Evolutionary conservation across 192 early-diverging fungal genomes (phyloP).

Genomic region (Mycoemilia scoparia): DNA sequence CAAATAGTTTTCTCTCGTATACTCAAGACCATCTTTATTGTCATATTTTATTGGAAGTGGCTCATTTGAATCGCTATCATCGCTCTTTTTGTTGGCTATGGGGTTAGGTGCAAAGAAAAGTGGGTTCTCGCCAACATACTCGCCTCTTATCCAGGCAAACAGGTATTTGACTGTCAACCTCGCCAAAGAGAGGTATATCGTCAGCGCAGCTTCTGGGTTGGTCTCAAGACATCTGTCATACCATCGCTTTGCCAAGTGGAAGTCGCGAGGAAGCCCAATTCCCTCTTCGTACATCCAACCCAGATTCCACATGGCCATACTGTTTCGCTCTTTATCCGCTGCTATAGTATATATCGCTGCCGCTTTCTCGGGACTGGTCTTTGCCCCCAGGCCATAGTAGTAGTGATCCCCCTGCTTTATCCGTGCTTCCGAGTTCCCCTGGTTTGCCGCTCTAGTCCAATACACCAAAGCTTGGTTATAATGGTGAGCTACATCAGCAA

Average conservation of each 20-base stretch:
- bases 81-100: constrained; percentile 4
- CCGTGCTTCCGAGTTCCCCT: constrained; percentile 72
- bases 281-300: constrained; percentile 95
- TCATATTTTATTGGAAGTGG: background rate
- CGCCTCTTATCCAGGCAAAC: constrained; percentile 42
- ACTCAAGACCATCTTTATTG: background rate
- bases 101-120: constrained; percentile 25
- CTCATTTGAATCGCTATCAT: constrained; percentile 1
- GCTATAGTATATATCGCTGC: constrained; percentile 69
- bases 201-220: constrained; percentile 64
- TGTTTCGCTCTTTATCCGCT: constrained; percentile 49
- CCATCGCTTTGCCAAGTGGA: constrained; percentile 77
- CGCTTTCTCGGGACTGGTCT: constrained; percentile 48
- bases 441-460: constrained; percentile 91
- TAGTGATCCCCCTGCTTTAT: constrained; percentile 90
- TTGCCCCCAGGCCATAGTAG: constrained; percentile 61
- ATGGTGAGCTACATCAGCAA: background rate
- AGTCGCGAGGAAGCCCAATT: constrained; percentile 76
- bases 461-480: constrained; percentile 53
- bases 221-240: constrained; percentile 68
- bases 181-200: constrained; percentile 53
- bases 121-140: constrained; percentile 31
- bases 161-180: constrained; percentile 46
- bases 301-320: constrained; percentile 90
- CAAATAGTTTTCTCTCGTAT: no score